phyloP scores from a whole-genome alignment of 2,329 filamentous ascomycete species.

The Mycosphaerella sp. region DNA sequence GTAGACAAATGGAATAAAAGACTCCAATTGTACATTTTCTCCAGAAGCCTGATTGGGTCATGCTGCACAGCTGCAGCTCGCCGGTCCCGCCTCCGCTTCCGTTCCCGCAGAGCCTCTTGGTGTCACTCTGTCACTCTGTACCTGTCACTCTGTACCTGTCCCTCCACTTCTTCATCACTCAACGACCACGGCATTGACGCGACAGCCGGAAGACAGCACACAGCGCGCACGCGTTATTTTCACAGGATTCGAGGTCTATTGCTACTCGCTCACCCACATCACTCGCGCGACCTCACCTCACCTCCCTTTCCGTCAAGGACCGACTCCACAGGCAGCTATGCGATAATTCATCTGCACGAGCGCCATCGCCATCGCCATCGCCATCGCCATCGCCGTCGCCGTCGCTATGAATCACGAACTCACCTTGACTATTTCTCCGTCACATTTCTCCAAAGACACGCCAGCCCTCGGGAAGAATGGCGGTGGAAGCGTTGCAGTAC shows the following conservation, averaged over 20 bases:
- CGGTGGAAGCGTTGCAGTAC: constrained; percentile 33
- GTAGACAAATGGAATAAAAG: background rate
- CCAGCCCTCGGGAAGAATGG: constrained; percentile 40
- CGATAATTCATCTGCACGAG: constrained; percentile 12
- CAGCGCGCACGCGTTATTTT: too few relatives aligned
- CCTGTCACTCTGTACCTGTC: too few relatives aligned
- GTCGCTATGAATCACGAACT: constrained; percentile 33
- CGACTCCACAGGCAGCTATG: constrained; percentile 9
- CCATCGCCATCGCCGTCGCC: background rate
- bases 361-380: background rate
- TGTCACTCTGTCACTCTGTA: too few relatives aligned
- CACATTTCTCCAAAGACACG: constrained; percentile 24
- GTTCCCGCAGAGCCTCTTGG: too few relatives aligned
- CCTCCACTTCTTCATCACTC: too few relatives aligned
- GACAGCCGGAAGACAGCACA: too few relatives aligned
- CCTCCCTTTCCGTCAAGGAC: constrained; percentile 7
- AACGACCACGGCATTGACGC: too few relatives aligned
- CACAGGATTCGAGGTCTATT: too few relatives aligned
- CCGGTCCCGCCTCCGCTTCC: too few relatives aligned
- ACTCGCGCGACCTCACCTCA: background rate
- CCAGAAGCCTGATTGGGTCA: too few relatives aligned
- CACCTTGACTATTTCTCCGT: constrained; percentile 22
- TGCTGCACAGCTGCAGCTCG: too few relatives aligned
- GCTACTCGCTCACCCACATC: background rate
- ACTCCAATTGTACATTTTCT: background rate